These are phyloP conservation scores for Acacia melanoxylon DNA, from an alignment of 306 rosid species.

Conservation along the genomic window DNA sequence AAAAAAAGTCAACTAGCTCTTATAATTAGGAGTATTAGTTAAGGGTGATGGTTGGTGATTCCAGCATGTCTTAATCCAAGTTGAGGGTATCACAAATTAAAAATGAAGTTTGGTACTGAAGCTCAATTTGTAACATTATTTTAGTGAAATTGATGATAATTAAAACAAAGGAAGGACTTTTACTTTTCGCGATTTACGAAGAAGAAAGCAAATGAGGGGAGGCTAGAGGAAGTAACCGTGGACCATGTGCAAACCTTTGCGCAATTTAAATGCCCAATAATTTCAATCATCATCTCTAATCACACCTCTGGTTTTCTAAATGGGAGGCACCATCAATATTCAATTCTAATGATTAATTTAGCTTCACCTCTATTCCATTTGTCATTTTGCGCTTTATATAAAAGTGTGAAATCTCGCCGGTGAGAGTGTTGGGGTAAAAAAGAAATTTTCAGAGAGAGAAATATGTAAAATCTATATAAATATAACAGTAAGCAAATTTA, in stretches of 20 bases:
- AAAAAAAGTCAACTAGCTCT: no score
- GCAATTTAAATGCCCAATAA: constrained; percentile 34
- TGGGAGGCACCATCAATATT: constrained; percentile 35
- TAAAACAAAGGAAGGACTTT: not conserved
- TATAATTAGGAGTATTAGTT: no score
- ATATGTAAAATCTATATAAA: no score
- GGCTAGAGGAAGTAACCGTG: constrained; percentile 6
- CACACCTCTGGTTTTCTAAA: constrained; percentile 34
- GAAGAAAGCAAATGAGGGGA: not conserved
- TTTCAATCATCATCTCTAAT: constrained; percentile 46
- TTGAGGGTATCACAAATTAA: not conserved
- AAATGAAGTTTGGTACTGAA: not conserved
- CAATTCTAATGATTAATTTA: not conserved
- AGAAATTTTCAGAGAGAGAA: no score
- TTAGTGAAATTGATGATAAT: not conserved
- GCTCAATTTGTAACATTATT: not conserved
- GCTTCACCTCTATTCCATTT: not conserved
- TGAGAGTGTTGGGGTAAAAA: no score
- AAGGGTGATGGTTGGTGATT: not conserved
- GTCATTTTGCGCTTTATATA: no score
- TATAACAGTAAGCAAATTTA: no score
- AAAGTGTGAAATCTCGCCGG: no score
- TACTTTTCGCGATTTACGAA: not conserved
- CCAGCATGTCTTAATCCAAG: not conserved
- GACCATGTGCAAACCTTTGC: constrained; percentile 9